A percentile compares a stretch with the other conserved stretches of the same genome.
Conservation (phyloP, 768 basidiomycete genomes). For the Lactifluus piperatus region DNA sequence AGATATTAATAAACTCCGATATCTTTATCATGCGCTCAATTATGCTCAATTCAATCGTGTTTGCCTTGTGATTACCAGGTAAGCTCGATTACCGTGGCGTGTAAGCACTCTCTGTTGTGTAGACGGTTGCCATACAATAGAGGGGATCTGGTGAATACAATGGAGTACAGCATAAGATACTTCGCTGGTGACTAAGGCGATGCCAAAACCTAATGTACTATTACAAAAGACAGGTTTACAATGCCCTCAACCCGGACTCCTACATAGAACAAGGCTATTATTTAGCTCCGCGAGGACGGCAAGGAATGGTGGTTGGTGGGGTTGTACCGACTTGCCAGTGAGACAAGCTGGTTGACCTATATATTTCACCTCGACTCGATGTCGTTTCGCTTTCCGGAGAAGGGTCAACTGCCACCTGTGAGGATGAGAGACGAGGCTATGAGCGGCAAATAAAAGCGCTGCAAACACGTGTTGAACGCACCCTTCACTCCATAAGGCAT, state of each 20-base stretch:
- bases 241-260: not conserved
- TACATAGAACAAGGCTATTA: conserved; percentile 1
- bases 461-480: conserved; percentile 23
- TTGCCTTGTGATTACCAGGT: too few relatives aligned
- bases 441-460: not conserved
- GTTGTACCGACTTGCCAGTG: conserved; percentile 37
- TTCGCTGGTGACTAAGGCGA: not conserved
- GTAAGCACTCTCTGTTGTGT: too few relatives aligned
- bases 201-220: conserved; percentile 11
- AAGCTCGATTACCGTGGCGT: conserved; percentile 1
- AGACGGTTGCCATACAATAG: not conserved
- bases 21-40: too few relatives aligned
- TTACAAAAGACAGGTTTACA: conserved; percentile 7
- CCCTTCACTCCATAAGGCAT: conserved; percentile 63
- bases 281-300: conserved; percentile 43
- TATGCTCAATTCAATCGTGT: too few relatives aligned
- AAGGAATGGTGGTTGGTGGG: conserved; percentile 56
- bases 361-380: conserved; percentile 66
- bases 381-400: conserved; percentile 49
- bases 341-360: conserved; percentile 56
- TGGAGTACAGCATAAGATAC: not conserved
- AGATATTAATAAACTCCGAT: too few relatives aligned
- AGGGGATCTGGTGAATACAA: conserved; percentile 1
- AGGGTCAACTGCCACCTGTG: conserved; percentile 60
- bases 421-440: not conserved